Conservation (phyloP, 306 rosid species). For the Abrus pulchellus region DNA sequence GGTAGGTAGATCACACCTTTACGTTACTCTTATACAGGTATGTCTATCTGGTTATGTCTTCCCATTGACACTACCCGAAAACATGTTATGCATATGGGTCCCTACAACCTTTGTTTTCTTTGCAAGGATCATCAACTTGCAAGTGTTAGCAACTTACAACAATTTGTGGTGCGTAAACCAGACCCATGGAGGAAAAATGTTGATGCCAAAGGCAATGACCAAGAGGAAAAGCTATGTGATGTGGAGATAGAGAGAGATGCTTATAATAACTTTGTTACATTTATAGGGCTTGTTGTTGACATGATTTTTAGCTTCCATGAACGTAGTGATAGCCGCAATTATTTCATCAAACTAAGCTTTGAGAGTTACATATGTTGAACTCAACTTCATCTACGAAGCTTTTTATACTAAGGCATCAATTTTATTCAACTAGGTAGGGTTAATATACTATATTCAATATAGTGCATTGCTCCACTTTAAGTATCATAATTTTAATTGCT, state of each 20-base stretch:
- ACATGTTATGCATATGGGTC: constrained; percentile 41
- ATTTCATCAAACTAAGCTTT: constrained; percentile 35
- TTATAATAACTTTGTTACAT: constrained; percentile 38
- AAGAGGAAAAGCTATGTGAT: neutral
- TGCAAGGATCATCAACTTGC: constrained; percentile 54
- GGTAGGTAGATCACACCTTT: too few relatives aligned
- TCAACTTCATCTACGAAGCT: constrained; percentile 57
- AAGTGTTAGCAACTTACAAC: constrained; percentile 42
- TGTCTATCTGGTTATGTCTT: constrained; percentile 49
- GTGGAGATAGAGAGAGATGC: constrained; percentile 44
- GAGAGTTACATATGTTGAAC: constrained; percentile 49
- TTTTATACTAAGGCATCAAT: constrained; percentile 56
- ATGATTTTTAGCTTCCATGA: constrained; percentile 48
- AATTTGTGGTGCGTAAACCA: constrained; percentile 44
- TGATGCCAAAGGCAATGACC: neutral
- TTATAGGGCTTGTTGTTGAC: constrained; percentile 57
- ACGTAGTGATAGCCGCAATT: constrained; percentile 43
- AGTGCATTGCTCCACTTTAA: too few relatives aligned
- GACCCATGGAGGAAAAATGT: constrained; percentile 55
- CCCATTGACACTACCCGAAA: constrained; percentile 47
- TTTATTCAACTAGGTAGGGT: constrained; percentile 13
- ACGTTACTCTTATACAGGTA: neutral
- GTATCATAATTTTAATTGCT: too few relatives aligned
- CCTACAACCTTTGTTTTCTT: constrained; percentile 47
- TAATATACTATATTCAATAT: too few relatives aligned